These are phyloP conservation scores for Macrophomina pseudophaseolina DNA, from an alignment of 2,329 filamentous ascomycete species.

Conservation along the genomic window DNA sequence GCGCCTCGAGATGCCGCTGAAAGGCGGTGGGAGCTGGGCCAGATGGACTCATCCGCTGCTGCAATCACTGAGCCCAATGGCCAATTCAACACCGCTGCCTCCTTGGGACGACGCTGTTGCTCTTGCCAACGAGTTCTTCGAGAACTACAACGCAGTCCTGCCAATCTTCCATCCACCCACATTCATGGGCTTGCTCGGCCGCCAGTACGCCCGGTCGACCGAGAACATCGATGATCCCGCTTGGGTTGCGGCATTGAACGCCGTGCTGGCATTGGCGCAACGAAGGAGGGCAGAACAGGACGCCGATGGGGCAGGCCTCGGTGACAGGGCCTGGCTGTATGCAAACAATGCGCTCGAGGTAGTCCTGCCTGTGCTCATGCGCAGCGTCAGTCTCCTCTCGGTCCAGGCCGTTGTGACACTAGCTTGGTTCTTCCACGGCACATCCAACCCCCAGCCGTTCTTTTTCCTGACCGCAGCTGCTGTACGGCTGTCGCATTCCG, in stretches of 20 bases:
- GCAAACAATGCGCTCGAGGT: conserved; percentile 13
- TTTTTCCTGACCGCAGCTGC: conserved; percentile 19
- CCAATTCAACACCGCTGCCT: not conserved
- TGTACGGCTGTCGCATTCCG: conserved; percentile 7
- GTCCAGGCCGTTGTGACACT: not conserved
- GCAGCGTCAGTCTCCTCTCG: conserved; percentile 12
- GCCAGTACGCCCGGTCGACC: not conserved
- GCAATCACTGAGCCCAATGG: not conserved
- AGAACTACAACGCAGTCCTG: conserved; percentile 3
- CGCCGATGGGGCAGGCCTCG: not conserved
- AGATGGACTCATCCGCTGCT: conserved; percentile 16
- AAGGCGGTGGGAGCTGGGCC: conserved; percentile 10
- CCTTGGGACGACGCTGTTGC: not conserved
- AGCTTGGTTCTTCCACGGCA: conserved; percentile 18
- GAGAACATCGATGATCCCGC: not conserved
- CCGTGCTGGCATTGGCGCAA: conserved; percentile 8
- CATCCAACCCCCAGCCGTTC: conserved; percentile 4
- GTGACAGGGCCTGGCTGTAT: conserved; percentile 1
- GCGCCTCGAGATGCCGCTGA: conserved; percentile 12
- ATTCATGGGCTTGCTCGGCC: conserved; percentile 13
- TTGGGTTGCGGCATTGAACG: conserved; percentile 6
- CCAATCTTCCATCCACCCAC: conserved; percentile 11
- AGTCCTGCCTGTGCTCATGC: not conserved
- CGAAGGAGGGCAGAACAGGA: not conserved
- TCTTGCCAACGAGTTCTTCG: conserved; percentile 7